Conservation (phyloP, 352 stramenopile genomes). For the Pythium rishiriense region DNA sequence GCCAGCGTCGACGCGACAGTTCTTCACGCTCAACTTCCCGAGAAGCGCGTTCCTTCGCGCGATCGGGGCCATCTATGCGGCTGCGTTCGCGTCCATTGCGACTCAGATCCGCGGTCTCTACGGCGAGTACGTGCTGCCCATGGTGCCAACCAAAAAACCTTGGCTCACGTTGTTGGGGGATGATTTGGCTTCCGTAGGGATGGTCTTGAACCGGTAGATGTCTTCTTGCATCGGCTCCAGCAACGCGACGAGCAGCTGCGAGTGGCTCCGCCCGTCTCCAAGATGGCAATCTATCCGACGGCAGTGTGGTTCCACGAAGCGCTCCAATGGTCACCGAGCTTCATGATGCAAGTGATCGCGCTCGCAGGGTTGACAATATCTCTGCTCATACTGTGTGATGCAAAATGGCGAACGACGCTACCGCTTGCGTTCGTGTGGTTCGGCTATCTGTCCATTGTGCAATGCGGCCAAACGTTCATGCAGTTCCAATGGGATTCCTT, state of each 20-base stretch:
- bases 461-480: slow-evolving; percentile 87
- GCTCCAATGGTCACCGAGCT: slow-evolving; percentile 45
- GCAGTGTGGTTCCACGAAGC: slow-evolving; percentile 55
- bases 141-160: too few relatives aligned
- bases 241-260: slow-evolving; percentile 9
- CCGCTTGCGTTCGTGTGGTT: slow-evolving; percentile 47
- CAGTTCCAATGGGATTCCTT: slow-evolving; percentile 94
- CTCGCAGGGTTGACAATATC: slow-evolving; percentile 36
- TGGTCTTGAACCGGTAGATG: slow-evolving; percentile 56
- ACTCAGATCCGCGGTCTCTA: slow-evolving; percentile 82
- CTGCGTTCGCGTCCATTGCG: slow-evolving; percentile 82
- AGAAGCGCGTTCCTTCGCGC: slow-evolving; percentile 42
- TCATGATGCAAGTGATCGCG: slow-evolving; percentile 52
- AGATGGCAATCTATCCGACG: slow-evolving; percentile 44
- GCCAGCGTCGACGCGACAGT: not conserved
- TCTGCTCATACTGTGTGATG: slow-evolving; percentile 31
- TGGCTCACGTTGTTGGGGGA: slow-evolving; percentile 10
- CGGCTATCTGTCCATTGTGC: slow-evolving; percentile 77
- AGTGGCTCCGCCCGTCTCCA: slow-evolving; percentile 21
- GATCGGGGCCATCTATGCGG: slow-evolving; percentile 48
- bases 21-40: slow-evolving; percentile 33
- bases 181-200: slow-evolving; percentile 32
- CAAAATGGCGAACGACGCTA: slow-evolving; percentile 35
- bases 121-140: slow-evolving; percentile 62
- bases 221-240: slow-evolving; percentile 47